A percentile compares a stretch with the other conserved stretches of the same genome.
phyloP scores from a whole-genome alignment of 768 basidiomycete genomes.

The Rhodotorula taiwanensis region DNA sequence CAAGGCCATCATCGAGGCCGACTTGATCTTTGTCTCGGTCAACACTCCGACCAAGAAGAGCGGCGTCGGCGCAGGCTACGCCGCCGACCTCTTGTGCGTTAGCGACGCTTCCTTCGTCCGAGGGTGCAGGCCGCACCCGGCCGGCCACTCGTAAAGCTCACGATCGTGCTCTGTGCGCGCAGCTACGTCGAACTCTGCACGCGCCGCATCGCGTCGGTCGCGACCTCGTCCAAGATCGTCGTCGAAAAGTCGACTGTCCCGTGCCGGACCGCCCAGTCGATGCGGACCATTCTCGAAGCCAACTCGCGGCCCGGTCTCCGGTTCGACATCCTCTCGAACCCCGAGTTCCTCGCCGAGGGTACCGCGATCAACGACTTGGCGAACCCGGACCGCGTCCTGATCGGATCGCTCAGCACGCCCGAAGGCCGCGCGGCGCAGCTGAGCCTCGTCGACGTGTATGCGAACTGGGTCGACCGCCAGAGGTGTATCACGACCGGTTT shows the following conservation, averaged over 20 bases:
- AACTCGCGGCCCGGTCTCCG: constrained; percentile 85
- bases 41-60: constrained; percentile 99
- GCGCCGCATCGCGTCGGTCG: constrained; percentile 86
- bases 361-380: constrained; percentile 88
- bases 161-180: constrained; percentile 4
- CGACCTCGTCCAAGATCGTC: constrained; percentile 88
- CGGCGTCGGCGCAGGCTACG: constrained; percentile 94
- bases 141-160: too few relatives aligned
- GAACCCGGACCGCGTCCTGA: constrained; percentile 87
- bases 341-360: constrained; percentile 97
- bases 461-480: constrained; percentile 85
- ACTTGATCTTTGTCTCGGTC: constrained; percentile 96
- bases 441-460: constrained; percentile 72
- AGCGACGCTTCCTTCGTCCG: background rate
- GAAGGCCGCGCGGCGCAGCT: constrained; percentile 77
- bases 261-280: constrained; percentile 95
- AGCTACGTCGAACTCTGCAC: constrained; percentile 98
- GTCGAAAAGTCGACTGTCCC: constrained; percentile 99
- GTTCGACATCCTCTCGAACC: constrained; percentile 98
- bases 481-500: constrained; percentile 88
- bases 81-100: constrained; percentile 95
- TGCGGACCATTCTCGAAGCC: constrained; percentile 98
- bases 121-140: background rate
- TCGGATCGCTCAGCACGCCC: constrained; percentile 84
- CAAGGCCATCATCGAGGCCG: constrained; percentile 83